phyloP scores from a whole-genome alignment of 2,329 filamentous ascomycete genomes.

The Aureobasidium pullulans region DNA sequence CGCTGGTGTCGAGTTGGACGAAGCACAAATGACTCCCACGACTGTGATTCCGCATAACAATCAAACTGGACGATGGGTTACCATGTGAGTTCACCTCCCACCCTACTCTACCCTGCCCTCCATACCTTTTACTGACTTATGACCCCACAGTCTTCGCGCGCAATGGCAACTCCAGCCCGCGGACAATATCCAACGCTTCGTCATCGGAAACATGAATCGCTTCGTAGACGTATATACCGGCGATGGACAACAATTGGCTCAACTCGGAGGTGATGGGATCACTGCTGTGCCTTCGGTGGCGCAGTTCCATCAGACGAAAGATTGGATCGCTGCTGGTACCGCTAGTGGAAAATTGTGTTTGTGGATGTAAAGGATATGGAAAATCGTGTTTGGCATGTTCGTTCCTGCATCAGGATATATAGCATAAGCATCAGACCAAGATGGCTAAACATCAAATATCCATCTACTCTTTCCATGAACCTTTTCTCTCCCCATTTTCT shows the following conservation, averaged over 20 bases:
- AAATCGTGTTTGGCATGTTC: neutral
- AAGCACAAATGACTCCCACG: conserved; percentile 60
- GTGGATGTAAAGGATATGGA: conserved; percentile 58
- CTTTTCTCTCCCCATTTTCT: no score
- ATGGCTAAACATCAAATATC: no score
- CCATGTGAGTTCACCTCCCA: conserved; percentile 51
- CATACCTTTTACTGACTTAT: neutral
- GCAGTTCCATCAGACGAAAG: conserved; percentile 75
- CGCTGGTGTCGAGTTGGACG: conserved; percentile 42
- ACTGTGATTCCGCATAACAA: conserved; percentile 78
- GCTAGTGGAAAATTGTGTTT: conserved; percentile 87
- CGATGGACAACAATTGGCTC: conserved; percentile 78
- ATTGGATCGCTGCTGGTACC: conserved; percentile 90
- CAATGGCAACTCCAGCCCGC: conserved; percentile 81
- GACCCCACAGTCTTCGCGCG: conserved; percentile 53
- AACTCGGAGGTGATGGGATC: conserved; percentile 80
- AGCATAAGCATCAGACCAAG: no score
- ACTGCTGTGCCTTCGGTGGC: conserved; percentile 91
- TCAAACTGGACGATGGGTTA: conserved; percentile 92
- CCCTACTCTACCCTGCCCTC: neutral
- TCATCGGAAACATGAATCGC: conserved; percentile 83
- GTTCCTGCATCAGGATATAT: no score
- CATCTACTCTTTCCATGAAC: no score
- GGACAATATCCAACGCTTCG: conserved; percentile 78
- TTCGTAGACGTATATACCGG: conserved; percentile 87